These are phyloP conservation scores for Chlamydomonas sp. DNA, from an alignment of 139 green algal genomes.

Conservation along the genomic window DNA sequence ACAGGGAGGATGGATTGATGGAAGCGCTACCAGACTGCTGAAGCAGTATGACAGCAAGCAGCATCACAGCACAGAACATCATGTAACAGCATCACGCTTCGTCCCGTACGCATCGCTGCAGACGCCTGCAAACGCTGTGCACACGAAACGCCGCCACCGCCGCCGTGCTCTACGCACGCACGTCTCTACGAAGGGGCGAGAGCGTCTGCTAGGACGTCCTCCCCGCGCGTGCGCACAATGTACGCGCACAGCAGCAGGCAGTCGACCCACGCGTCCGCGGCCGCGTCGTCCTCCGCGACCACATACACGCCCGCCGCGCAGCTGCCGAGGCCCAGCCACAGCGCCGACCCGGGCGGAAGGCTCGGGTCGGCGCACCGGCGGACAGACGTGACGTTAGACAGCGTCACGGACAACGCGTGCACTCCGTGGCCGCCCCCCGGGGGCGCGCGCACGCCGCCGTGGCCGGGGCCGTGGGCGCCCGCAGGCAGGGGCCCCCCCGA, in stretches of 20 bases:
- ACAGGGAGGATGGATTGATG: too few relatives aligned
- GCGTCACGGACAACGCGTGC: conserved; percentile 15
- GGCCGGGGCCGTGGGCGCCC: too few relatives aligned
- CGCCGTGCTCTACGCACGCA: too few relatives aligned
- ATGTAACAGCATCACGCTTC: too few relatives aligned
- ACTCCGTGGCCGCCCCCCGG: too few relatives aligned
- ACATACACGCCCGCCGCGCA: conserved; percentile 47
- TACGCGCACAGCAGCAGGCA: conserved; percentile 35
- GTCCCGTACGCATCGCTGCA: too few relatives aligned
- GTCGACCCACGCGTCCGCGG: conserved; percentile 65
- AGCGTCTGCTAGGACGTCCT: conserved; percentile 32
- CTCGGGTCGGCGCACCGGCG: conserved; percentile 49
- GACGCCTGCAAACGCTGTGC: too few relatives aligned
- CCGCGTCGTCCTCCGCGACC: conserved; percentile 50
- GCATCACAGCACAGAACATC: too few relatives aligned
- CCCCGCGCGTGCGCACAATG: conserved; percentile 21
- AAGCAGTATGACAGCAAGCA: too few relatives aligned
- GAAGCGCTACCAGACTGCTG: too few relatives aligned
- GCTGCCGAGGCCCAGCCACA: conserved; percentile 49
- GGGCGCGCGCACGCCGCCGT: too few relatives aligned
- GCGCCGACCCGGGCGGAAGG: conserved; percentile 45
- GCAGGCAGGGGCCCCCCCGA: background rate
- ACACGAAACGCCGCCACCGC: too few relatives aligned
- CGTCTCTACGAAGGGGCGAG: conserved; percentile 21
- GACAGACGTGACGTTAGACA: conserved; percentile 40